Percentiles rank a stretch among this genome's conserved stretches.
phyloP scores from a whole-genome alignment of 148 eudicot species.

The Camellia lanceoleosa region DNA sequence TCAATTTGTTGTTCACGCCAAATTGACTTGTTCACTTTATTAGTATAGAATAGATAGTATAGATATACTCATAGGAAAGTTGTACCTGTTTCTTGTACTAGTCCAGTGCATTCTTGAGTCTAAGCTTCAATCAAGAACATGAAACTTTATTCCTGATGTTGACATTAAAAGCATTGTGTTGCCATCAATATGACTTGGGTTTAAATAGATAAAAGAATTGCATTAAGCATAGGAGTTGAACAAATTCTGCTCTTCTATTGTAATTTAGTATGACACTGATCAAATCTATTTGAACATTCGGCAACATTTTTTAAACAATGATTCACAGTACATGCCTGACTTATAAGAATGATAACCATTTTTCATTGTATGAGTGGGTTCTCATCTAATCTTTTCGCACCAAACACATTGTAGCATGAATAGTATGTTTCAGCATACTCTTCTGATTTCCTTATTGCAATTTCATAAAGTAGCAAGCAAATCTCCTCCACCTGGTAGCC shows the following conservation, averaged over 20 bases:
- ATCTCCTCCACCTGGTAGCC: neutral
- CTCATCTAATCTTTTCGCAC: neutral
- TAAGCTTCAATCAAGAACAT: neutral
- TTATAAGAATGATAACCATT: neutral
- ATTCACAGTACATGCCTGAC: neutral
- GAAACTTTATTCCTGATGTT: neutral
- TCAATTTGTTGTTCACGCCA: no score
- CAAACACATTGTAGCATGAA: neutral
- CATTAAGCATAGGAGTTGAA: neutral
- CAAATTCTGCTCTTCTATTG: neutral
- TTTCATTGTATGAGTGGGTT: neutral
- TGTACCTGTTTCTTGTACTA: neutral
- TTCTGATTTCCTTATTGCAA: neutral
- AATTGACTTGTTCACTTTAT: no score
- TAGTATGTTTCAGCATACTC: neutral
- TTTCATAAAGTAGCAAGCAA: neutral
- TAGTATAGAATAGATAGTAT: no score
- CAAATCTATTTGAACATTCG: neutral
- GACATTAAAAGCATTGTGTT: no score
- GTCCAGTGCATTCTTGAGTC: no score
- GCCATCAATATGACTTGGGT: neutral
- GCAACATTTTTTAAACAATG: neutral
- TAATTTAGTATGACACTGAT: neutral
- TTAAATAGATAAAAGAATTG: neutral
- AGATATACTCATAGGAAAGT: no score